A percentile compares a stretch with the other conserved stretches of the same genome.
phyloP scores from a whole-genome alignment of 768 basidiomycete genomes.

The Glaciozyma antarctica region DNA sequence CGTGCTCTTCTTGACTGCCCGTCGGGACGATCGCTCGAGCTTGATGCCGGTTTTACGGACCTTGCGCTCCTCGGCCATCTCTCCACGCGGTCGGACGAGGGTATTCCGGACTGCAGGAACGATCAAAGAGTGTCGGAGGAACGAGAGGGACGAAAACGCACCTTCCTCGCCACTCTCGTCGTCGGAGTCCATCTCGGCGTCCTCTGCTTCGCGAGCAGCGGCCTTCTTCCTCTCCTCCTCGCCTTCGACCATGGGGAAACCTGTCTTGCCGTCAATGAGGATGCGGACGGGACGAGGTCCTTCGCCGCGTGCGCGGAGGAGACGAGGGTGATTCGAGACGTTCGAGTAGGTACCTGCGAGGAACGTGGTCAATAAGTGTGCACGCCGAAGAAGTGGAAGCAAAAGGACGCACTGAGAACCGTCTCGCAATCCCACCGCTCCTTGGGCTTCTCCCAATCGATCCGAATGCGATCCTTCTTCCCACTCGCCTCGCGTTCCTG shows the following conservation, averaged over 20 bases:
- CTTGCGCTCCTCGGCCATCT: slow-evolving; percentile 49
- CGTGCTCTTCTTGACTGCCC: slow-evolving; percentile 44
- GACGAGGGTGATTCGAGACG: slow-evolving; percentile 86
- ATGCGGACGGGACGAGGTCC: slow-evolving; percentile 54
- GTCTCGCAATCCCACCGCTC: slow-evolving; percentile 94
- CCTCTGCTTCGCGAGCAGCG: slow-evolving; percentile 4
- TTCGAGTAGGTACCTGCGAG: slow-evolving; percentile 83
- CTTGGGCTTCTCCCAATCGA: slow-evolving; percentile 46
- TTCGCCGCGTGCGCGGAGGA: slow-evolving; percentile 59
- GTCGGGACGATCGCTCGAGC: slow-evolving; percentile 42
- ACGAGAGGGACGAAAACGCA: slow-evolving; percentile 4
- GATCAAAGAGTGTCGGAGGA: not conserved
- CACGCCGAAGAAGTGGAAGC: not conserved
- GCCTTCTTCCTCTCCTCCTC: slow-evolving; percentile 26
- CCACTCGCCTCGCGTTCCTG: slow-evolving; percentile 39
- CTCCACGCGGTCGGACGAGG: slow-evolving; percentile 60
- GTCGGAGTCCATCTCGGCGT: slow-evolving; percentile 38
- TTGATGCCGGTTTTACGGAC: slow-evolving; percentile 45
- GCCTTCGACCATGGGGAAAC: slow-evolving; percentile 54
- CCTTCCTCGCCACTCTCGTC: slow-evolving; percentile 37
- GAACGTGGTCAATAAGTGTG: not conserved
- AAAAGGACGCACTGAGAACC: slow-evolving; percentile 65
- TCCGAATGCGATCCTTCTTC: slow-evolving; percentile 38
- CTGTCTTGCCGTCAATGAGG: slow-evolving; percentile 62
- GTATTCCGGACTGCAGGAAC: slow-evolving; percentile 43